Conservation (phyloP, 441 rosid species). For the Heliophila coronopifolia region DNA sequence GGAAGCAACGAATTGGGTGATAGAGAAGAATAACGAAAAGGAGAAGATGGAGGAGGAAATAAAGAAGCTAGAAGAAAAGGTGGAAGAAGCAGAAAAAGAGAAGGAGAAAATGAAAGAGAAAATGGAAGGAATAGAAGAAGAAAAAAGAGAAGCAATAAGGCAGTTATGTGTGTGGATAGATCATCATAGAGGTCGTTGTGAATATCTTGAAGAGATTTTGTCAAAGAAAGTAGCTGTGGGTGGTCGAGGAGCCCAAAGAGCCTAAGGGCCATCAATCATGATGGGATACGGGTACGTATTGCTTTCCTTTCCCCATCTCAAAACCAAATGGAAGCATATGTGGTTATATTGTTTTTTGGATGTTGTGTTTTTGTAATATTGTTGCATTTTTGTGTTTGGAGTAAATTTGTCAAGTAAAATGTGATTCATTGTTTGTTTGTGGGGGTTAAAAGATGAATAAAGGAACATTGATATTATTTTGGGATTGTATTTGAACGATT, state of each 20-base stretch:
- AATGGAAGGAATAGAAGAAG: constrained; percentile 60
- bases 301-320: neutral
- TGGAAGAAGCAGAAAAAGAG: constrained; percentile 42
- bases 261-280: neutral
- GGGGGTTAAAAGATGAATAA: too few species aligned
- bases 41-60: constrained; percentile 35
- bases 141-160: constrained; percentile 87
- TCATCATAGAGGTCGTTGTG: constrained; percentile 57
- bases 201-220: constrained; percentile 55
- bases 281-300: constrained; percentile 12
- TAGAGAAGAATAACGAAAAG: constrained; percentile 41
- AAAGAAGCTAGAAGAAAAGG: constrained; percentile 43
- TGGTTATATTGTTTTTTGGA: too few species aligned
- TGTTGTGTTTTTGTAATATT: too few species aligned
- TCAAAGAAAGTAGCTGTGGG: constrained; percentile 35
- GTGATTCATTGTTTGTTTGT: too few species aligned
- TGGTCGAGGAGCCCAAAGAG: constrained; percentile 38
- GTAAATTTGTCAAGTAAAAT: too few species aligned
- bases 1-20: constrained; percentile 41
- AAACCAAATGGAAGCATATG: neutral
- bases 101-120: constrained; percentile 38
- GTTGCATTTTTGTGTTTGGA: too few species aligned
- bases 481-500: too few species aligned
- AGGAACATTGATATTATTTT: too few species aligned
- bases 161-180: constrained; percentile 86